Evolutionary conservation across 306 rosid genomes (phyloP), one percentile per base, ranked within the genome.

Genomic region (Sphenostylis stenocarpa): DNA sequence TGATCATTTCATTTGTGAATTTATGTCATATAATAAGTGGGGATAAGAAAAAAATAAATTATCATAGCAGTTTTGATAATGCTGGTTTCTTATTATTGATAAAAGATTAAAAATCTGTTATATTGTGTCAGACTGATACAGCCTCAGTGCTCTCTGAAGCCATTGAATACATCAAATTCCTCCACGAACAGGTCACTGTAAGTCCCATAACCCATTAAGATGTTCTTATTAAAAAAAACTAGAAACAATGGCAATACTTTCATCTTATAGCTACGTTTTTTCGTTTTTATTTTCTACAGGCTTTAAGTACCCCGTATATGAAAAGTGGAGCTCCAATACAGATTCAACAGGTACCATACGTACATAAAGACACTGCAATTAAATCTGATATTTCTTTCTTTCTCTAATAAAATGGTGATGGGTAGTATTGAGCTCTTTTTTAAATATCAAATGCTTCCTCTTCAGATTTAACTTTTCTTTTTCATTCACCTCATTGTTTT

Each of bases 141-240:
- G 99, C 99, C 80, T 96, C 99, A 36, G 99, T 96, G 88, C 97
- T 96, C 67, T 96, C 99, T 81, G 99, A 96, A 88, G 99, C 99
- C 73, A 89, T 92, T 76, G 98, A 88, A 77, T 96, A 92, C 82
- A 92, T 96, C 91, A 96, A 92, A 83, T 92, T 92, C 77, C 98
- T 92, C 85, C 99, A 96, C 72, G 97, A 92, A 53, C 98, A 96
- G 84, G 93, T 96, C 49, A 79, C 81, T 77, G 99, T 96, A 87
- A 92, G 97, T 88, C 81, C 88, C 83, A 70, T 65, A 72, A 80
- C 34, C 58, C 49, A 55, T 52, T 73, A 19, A 31, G 43, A 44
- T 49, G 43, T 80, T 69, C 29, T 36, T 39, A n/a, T 12, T 10
- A 8, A 70, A 52, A 70, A 52, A 51, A 38, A 51, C 10, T 0